Conservation (phyloP, 2,329 filamentous ascomycete species). For the Phialophora verrucosa region DNA sequence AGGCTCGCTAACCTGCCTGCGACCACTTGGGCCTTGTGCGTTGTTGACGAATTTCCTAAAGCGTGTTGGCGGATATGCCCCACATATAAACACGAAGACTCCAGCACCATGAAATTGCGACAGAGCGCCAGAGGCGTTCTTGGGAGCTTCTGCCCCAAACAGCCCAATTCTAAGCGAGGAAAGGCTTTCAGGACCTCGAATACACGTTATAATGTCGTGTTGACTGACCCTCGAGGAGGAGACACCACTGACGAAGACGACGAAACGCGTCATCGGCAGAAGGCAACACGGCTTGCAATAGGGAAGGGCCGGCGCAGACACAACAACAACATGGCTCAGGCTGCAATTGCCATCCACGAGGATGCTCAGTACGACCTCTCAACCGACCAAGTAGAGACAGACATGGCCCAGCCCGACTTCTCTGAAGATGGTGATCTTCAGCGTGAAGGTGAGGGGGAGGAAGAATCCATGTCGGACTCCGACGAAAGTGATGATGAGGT, state of each 20-base stretch:
- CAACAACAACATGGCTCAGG: constrained; percentile 36
- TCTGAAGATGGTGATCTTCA: constrained; percentile 36
- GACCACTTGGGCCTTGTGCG: constrained; percentile 5
- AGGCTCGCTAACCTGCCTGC: constrained; percentile 4
- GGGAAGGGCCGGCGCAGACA: constrained; percentile 22
- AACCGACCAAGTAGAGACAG: constrained; percentile 14
- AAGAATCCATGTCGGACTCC: constrained; percentile 33
- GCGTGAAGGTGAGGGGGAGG: constrained; percentile 42
- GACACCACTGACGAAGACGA: constrained; percentile 9
- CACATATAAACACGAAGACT: constrained; percentile 20
- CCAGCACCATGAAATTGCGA: constrained; percentile 31
- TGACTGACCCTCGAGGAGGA: constrained; percentile 14
- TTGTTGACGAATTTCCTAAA: constrained; percentile 31
- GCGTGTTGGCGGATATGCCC: constrained; percentile 13
- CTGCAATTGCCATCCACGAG: constrained; percentile 37
- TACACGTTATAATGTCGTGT: constrained; percentile 22
- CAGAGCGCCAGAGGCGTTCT: constrained; percentile 30
- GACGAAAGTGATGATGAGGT: constrained; percentile 49
- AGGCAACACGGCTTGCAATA: constrained; percentile 29
- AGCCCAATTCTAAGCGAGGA: constrained; percentile 15
- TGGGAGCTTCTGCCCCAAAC: constrained; percentile 31
- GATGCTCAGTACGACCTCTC: constrained; percentile 23
- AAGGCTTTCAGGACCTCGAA: constrained; percentile 15
- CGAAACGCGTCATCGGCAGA: constrained; percentile 20
- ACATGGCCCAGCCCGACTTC: constrained; percentile 7